These are phyloP conservation scores for Geotrichum ghanense DNA, from an alignment of 805 yeast species.

Conservation along the genomic window DNA sequence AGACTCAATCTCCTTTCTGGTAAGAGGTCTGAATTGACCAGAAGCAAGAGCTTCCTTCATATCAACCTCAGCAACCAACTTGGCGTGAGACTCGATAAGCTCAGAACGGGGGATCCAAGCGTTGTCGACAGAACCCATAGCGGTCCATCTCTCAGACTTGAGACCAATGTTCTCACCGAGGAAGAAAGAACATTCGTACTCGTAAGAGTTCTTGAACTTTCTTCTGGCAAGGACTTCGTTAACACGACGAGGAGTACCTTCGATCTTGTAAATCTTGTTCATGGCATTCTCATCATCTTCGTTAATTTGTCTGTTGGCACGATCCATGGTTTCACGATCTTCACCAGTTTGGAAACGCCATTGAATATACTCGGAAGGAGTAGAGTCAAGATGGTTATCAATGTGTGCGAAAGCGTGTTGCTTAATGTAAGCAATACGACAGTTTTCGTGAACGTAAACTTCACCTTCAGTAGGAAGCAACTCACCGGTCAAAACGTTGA, in stretches of 20 bases:
- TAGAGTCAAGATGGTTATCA: constrained; percentile 96
- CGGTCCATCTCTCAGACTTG: constrained; percentile 99
- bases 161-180: constrained; percentile 98
- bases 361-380: constrained; percentile 99
- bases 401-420: constrained; percentile 99
- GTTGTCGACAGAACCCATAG: constrained; percentile 99
- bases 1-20: constrained; percentile 99
- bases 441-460: constrained; percentile 98
- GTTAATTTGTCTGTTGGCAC: constrained; percentile 97
- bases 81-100: constrained; percentile 91
- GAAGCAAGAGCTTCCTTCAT: constrained; percentile 99
- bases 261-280: constrained; percentile 99
- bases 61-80: constrained; percentile 99
- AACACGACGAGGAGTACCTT: constrained; percentile 97
- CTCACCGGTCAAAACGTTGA: constrained; percentile 99
- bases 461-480: constrained; percentile 97
- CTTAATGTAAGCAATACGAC: constrained; percentile 99
- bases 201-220: constrained; percentile 99
- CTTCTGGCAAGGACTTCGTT: constrained; percentile 90
- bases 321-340: constrained; percentile 99
- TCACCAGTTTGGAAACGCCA: constrained; percentile 99
- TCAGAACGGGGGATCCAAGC: constrained; percentile 99
- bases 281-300: constrained; percentile 95
- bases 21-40: constrained; percentile 99
- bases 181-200: constrained; percentile 95